These are phyloP conservation scores for Candida takata DNA, from an alignment of 805 yeast species.

Conservation along the genomic window DNA sequence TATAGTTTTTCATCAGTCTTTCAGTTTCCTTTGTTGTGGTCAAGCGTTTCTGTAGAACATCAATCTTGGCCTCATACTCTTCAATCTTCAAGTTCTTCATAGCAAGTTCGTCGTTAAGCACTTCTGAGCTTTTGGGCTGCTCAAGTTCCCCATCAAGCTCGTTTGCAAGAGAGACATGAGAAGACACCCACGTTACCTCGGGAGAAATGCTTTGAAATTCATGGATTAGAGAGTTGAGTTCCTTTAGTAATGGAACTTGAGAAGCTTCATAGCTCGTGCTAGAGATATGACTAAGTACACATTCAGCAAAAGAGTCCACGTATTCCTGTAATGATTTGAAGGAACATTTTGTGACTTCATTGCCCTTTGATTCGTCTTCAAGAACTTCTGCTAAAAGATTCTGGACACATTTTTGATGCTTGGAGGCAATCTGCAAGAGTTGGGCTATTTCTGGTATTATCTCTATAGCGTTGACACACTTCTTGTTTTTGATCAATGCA, in stretches of 20 bases:
- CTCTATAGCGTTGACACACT: background rate
- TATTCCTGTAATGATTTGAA: background rate
- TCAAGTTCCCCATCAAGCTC: too few species aligned
- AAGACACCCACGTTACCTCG: too few species aligned
- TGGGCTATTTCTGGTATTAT: background rate
- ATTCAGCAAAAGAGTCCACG: background rate
- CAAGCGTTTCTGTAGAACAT: slow-evolving; percentile 39
- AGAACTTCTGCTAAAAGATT: background rate
- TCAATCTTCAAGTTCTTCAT: too few species aligned
- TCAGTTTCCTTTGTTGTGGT: slow-evolving; percentile 27
- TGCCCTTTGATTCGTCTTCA: background rate
- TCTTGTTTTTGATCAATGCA: slow-evolving; percentile 1
- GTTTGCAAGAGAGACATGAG: too few species aligned
- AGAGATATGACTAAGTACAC: background rate
- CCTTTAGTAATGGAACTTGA: too few species aligned
- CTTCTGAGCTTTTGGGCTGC: too few species aligned
- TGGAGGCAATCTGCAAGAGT: too few species aligned
- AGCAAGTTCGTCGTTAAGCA: too few species aligned
- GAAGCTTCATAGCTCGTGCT: too few species aligned
- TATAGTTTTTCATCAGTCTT: slow-evolving; percentile 18
- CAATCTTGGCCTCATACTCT: slow-evolving; percentile 30
- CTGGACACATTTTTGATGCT: too few species aligned
- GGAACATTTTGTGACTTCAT: slow-evolving; percentile 3
- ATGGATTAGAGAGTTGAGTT: too few species aligned
- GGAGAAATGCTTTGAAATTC: too few species aligned